Base-by-base conservation (phyloP, 768 basidiomycete genomes). In the Suillus plorans region DNA sequence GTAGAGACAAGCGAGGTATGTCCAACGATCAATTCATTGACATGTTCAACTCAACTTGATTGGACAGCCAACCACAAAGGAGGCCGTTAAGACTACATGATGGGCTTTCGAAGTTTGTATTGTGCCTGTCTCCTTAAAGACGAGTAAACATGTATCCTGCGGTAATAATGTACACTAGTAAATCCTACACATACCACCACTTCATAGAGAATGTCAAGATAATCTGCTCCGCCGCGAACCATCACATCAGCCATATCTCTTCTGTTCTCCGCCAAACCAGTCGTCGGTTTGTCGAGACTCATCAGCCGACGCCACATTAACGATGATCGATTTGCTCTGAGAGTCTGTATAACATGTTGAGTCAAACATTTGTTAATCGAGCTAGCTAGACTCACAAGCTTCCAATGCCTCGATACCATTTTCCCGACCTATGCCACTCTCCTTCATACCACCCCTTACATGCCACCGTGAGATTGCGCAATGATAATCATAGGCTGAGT, bases 371-470 rank as follows among this genome's bases (percentile, higher is more conserved):
- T 20, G 7, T 37, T 44, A 53, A 28, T 12, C 39, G 25, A 47
- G 13, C 58, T 31, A 8, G 34, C 14, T 2, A 52, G 25, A 61
- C 90, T 65, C 66, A 92, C 92, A 94, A 66, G 89, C 83, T 73
- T 91, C 86, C 60, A 89, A 85, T 18, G 92, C 91, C 72, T 94
- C 93, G 5, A 90, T 64, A 1, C 94, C 94, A 67, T 95, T 95
- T 72, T 95, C 94, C 64, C 94, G 77, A 6, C 94, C 93, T 61
- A 93, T 89, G 2, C 93, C 93, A 69, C 92, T 94, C 68, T 90
- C 89, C 73, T 94, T 94, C 91, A 94, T 91, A 7, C 92, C 92
- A 22, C 92, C 92, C 91, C 91, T 91, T 66, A n/a, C 18, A 39
- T 44, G 53, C 8, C 28, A 62, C 50, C 37, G 41, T 14, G 39